These are phyloP conservation scores for Periconia sp. DNA, from an alignment of 2,329 filamentous ascomycete species.

Conservation along the genomic window DNA sequence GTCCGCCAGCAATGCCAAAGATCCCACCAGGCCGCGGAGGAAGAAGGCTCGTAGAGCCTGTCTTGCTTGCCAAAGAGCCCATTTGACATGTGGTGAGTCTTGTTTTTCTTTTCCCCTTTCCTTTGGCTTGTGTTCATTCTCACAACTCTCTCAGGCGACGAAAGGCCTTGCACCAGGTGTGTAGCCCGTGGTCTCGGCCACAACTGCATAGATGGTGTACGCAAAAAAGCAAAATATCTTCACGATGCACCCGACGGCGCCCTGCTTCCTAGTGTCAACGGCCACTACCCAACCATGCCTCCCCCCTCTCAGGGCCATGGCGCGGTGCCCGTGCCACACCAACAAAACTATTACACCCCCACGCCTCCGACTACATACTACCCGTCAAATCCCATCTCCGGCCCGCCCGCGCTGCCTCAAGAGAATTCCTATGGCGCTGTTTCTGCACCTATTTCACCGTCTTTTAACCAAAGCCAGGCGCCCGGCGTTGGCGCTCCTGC, in stretches of 20 bases:
- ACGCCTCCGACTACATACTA: slow-evolving; percentile 44
- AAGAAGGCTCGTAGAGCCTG: slow-evolving; percentile 97
- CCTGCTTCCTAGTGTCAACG: slow-evolving; percentile 79
- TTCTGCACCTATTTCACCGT: slow-evolving; percentile 74
- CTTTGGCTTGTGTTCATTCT: background rate
- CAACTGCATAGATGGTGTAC: slow-evolving; percentile 90
- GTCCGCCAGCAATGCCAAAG: slow-evolving; percentile 66
- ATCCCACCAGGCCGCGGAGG: slow-evolving; percentile 82
- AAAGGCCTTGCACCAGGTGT: slow-evolving; percentile 89
- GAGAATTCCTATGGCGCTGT: slow-evolving; percentile 63
- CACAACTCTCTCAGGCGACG: slow-evolving; percentile 69
- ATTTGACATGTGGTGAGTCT: slow-evolving; percentile 94
- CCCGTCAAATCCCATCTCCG: slow-evolving; percentile 40
- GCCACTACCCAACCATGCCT: slow-evolving; percentile 62
- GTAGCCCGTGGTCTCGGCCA: slow-evolving; percentile 92
- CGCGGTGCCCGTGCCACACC: slow-evolving; percentile 29
- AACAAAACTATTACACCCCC: slow-evolving; percentile 48
- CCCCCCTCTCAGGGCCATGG: slow-evolving; percentile 28
- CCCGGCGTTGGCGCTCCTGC: slow-evolving; percentile 53
- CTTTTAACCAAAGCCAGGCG: slow-evolving; percentile 62
- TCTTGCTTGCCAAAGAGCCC: slow-evolving; percentile 94
- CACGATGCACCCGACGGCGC: slow-evolving; percentile 93
- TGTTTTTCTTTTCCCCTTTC: slow-evolving; percentile 42
- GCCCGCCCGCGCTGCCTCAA: slow-evolving; percentile 45
- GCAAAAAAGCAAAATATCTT: slow-evolving; percentile 98